Evolutionary conservation across 306 rosid species (phyloP), one percentile per base, ranked within the genome.

Genomic region (Vigna unguiculata): DNA sequence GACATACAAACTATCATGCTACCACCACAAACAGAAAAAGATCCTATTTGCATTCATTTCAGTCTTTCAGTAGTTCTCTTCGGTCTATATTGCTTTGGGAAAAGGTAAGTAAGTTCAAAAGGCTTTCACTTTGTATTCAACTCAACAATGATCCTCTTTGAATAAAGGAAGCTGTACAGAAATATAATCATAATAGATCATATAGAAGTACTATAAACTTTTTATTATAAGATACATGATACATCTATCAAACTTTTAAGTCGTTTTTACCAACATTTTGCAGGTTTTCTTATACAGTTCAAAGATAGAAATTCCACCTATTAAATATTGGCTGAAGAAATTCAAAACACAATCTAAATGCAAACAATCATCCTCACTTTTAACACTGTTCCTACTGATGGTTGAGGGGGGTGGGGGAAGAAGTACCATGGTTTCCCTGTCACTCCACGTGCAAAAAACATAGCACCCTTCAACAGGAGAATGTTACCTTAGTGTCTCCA

Each of bases 401-500:
- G 19, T 28, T 28, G 32, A 28, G 40, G 9, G 9, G 40, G 2
- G 40, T 34, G 8, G 74, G 43, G 4, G 8, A 9, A 1, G 24
- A n/a, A n/a, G 30, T 11, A 48, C 7, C 62, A 19, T 17, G 7
- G 47, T 19, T 25, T 14, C 61, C 38, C 19, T 1, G 24, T 20
- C 24, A 15, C 48, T 52, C 21, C 53, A 14, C 69, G 1, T 57
- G 64, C 71, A 20, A 67, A 49, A 81, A 74, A 67, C 20, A 32
- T 6, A 5, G 5, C 47, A 36, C 71, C 80, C 64, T 58, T 55
- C 51, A 61, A 11, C 51, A 72, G 76, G 71, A 62, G 12, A 72
- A 69, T 36, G 59, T 83, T 86, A 94, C 98, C 91, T 95, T 89
- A n/a, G 98, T 95, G 80, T 95, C 98, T 63, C 96, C 98, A 76